Evolutionary conservation across 2,329 filamentous ascomycete species (phyloP), one percentile per base, ranked within the genome.

Genomic region (Colletotrichum sp.): DNA sequence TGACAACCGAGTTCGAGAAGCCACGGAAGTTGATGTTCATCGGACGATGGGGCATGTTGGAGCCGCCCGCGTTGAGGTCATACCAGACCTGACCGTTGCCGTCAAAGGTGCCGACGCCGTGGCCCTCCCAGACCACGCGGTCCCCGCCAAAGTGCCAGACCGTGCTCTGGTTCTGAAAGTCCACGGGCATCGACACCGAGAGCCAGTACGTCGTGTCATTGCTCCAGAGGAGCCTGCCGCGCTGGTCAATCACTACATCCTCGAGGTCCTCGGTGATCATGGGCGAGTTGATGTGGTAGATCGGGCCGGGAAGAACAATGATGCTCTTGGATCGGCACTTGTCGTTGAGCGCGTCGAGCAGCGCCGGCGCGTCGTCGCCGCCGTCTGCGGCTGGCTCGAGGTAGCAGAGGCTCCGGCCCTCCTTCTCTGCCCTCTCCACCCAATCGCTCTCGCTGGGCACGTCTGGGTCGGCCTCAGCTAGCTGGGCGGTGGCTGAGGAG

Each of bases 71-170:
- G 64, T 86, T 85, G 80, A 86, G 89, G 75, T 90, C 85, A 78
- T 92, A 92, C 90, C 90, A 92, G 4, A 86, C 85, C 78, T 92
- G 88, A 3, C 91, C 91, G 78, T 92, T 92, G 12, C 91, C 90
- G 78, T 92, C 86, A 16, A 92, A 82, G 4, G 88, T 90, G 6
- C 91, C 91, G 24, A 82, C 81, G 14, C 88, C 88, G 77, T 87
- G 82, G 12, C 90, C 90, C 38, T 88, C 83, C 75, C 89, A 85
- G 12, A 82, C 80, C 28, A 93, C 82, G 36, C 87, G 85, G 14
- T 88, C 82, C 7, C 91, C 91, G 18, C 90, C 90, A 76, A 91
- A 86, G 68, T 87, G 81, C 87, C 88, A 91, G 1, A 88, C 89
- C 0, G 88, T 88, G 16, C 86, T 88, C 75, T 90, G 89, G 76